Base-by-base conservation (phyloP, 345 rosid species). In the Firmiana major region DNA sequence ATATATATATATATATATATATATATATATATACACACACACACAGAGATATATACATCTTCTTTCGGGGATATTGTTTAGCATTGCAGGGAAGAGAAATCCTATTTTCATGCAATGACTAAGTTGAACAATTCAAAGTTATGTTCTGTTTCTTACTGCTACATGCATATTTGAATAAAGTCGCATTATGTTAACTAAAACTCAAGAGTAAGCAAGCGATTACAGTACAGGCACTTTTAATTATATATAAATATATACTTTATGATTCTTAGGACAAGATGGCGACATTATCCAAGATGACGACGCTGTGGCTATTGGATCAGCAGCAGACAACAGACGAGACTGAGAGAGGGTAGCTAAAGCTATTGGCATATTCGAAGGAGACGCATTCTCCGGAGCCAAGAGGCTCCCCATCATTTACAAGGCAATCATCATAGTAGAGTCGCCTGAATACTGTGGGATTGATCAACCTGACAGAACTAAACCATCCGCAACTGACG, bases 401-500 rank as follows among this genome's bases (percentile, higher is more conserved):
- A 55, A 91, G 88, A 71, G 94, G 74, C 66, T 87, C 81, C 19
- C 93, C 95, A 1, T 88, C 84, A 28, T 91, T 91, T 73, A 88
- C 93, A 5, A 91, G 83, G 81, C 95, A 91, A 71, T 91, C 97
- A 2, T 90, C 85, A n/a, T 87, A 90, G 76, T 15, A 0, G 8
- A 91, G 51, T 75, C 94, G 81, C 71, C 86, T 80, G 79, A 91
- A 93, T 17, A 89, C 85, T 13, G 77, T 64, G 16, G 97, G 96
- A 73, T 88, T 91, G 46, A 93, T 78, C 67, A 91, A 40, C 63
- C 85, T 73, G 12, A 82, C 90, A 0, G 97, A 90, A 80, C 94
- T 88, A 74, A 93, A 91, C 96, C 92, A 89, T 62, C 93, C 93
- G 24, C 91, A 91, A 34, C 75, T 86, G 22, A 94, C 85, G 68